phyloP scores from a whole-genome alignment of 768 basidiomycete genomes.

The Terana coerulea region DNA sequence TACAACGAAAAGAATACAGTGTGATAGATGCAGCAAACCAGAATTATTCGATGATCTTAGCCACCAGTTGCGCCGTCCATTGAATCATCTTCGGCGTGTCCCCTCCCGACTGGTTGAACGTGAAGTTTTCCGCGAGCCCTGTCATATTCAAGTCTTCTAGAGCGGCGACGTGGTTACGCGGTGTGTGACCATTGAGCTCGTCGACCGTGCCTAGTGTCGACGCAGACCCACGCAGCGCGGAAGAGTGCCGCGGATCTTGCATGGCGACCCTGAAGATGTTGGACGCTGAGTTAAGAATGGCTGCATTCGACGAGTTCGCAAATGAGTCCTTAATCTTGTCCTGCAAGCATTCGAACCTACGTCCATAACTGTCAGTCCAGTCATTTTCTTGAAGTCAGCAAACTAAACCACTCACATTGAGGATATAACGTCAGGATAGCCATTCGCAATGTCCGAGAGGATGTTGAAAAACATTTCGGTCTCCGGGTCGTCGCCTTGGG shows the following conservation, averaged over 20 bases:
- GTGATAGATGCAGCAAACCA: neutral
- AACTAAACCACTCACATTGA: slow-evolving; percentile 56
- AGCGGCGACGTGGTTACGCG: slow-evolving; percentile 50
- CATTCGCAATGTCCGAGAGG: slow-evolving; percentile 63
- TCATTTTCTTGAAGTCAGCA: no score
- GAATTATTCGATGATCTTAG: slow-evolving; percentile 44
- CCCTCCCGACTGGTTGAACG: slow-evolving; percentile 53
- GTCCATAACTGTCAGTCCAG: no score
- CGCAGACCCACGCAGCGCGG: slow-evolving; percentile 47
- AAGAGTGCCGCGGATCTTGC: slow-evolving; percentile 45
- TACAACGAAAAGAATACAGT: neutral
- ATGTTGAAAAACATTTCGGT: slow-evolving; percentile 76
- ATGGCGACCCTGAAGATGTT: slow-evolving; percentile 70
- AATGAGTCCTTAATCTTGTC: slow-evolving; percentile 73
- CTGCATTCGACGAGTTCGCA: slow-evolving; percentile 65
- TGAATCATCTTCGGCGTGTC: slow-evolving; percentile 60
- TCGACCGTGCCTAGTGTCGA: slow-evolving; percentile 65
- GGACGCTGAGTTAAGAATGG: slow-evolving; percentile 69
- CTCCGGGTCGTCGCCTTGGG: slow-evolving; percentile 79
- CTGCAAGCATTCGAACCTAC: slow-evolving; percentile 72
- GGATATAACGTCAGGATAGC: slow-evolving; percentile 68
- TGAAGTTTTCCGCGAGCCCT: slow-evolving; percentile 69
- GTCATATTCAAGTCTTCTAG: slow-evolving; percentile 73
- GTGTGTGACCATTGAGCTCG: slow-evolving; percentile 41
- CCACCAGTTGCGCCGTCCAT: slow-evolving; percentile 67